phyloP scores from a whole-genome alignment of 306 rosid genomes.

The Calophaca sinica region DNA sequence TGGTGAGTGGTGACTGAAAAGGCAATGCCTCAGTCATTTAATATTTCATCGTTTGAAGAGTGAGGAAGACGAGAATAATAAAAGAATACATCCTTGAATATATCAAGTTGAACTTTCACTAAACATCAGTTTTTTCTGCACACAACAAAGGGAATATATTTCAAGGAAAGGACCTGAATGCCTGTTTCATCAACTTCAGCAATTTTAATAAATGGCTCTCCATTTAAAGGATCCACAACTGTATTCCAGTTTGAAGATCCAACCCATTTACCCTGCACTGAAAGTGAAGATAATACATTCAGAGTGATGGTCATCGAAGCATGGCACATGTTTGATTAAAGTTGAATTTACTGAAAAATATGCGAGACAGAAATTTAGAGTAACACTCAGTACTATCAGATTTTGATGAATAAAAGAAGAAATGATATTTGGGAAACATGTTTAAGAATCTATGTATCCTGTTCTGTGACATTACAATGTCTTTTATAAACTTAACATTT shows the following conservation, averaged over 20 bases:
- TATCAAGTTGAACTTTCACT: not conserved
- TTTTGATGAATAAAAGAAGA: not conserved
- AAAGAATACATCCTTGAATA: conserved; percentile 30
- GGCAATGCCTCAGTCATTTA: conserved; percentile 30
- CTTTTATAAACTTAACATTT: not conserved
- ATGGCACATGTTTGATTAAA: conserved; percentile 22
- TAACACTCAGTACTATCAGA: conserved; percentile 3
- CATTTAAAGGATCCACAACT: conserved; percentile 87
- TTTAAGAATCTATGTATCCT: not conserved
- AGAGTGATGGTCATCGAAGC: conserved; percentile 33
- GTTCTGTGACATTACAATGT: not conserved
- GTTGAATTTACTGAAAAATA: conserved; percentile 19
- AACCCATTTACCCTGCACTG: conserved; percentile 96
- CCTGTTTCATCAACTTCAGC: conserved; percentile 87
- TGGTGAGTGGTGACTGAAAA: conserved; percentile 9
- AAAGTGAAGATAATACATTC: conserved; percentile 47
- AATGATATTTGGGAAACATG: not conserved
- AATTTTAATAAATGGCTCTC: conserved; percentile 90
- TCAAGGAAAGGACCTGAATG: conserved; percentile 68
- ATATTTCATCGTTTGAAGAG: conserved; percentile 30
- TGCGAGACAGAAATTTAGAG: conserved; percentile 27
- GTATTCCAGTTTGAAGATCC: conserved; percentile 71
- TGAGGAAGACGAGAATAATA: not conserved
- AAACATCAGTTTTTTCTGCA: not conserved
- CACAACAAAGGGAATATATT: conserved; percentile 32